Percentiles rank a stretch among this genome's conserved stretches.
These are phyloP conservation scores for Penicillium janthinellum DNA, from an alignment of 2,329 filamentous ascomycete species.

Conservation along the genomic window DNA sequence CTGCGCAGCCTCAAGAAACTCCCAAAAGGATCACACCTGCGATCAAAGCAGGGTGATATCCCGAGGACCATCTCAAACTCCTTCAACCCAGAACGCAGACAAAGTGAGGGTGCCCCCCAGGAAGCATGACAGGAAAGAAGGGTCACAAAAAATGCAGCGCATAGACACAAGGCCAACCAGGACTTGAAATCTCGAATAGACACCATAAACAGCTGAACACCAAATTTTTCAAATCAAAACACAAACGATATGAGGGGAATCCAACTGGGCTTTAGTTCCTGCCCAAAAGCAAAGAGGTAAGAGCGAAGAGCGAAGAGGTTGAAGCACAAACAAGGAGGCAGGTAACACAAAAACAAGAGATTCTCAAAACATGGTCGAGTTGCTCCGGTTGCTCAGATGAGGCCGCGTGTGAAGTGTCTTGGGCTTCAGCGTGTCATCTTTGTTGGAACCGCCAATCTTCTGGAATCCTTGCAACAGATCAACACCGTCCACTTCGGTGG, in stretches of 20 bases:
- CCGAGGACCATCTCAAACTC: conserved; percentile 16
- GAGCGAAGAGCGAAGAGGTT: not conserved
- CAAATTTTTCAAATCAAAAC: not conserved
- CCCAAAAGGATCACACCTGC: conserved; percentile 27
- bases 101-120: conserved; percentile 5
- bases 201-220: not conserved
- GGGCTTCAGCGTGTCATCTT: conserved; percentile 36
- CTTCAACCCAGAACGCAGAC: conserved; percentile 23
- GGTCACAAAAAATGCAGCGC: not conserved
- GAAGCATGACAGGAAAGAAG: not conserved
- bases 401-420: conserved; percentile 35
- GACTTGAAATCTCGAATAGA: not conserved
- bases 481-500: conserved; percentile 47
- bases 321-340: not conserved
- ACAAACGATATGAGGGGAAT: not conserved
- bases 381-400: conserved; percentile 36
- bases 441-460: conserved; percentile 47
- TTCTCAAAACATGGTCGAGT: conserved; percentile 38
- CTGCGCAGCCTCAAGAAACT: conserved; percentile 32
- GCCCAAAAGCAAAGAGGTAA: not conserved
- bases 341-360: not conserved
- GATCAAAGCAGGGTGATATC: conserved; percentile 26
- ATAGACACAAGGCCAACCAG: conserved; percentile 1
- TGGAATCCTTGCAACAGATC: conserved; percentile 52
- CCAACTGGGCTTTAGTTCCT: not conserved